Base-by-base conservation (phyloP, 1,284 basidiomycete species). In the Boletus hoseneyae region DNA sequence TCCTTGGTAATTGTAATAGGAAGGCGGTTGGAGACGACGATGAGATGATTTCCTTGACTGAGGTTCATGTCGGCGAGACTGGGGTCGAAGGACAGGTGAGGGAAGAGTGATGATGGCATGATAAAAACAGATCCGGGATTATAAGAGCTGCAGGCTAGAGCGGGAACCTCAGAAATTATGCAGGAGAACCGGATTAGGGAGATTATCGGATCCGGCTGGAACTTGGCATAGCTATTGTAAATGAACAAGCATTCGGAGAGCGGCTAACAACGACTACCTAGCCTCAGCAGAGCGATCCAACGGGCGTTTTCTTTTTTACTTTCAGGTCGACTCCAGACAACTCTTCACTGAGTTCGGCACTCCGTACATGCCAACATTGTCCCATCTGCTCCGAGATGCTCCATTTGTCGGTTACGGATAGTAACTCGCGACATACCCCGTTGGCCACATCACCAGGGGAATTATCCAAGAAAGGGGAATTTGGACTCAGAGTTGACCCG, bases 21-120 rank as follows among this genome's bases (percentile, higher is more conserved):
- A 54, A 98, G 85, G 51, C 95, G 85, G 72, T 97, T 98, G 47
- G 92, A 93, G 64, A 98, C 93, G 64, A 98, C 90, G 72, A 98
- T 90, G 74, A 98, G 85, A 57, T 93, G 86, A 51, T 78, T 78
- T 57, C 72, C 73, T 52, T 77, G 69, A 45, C 42, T 45, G 25
- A 65, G 65, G 57, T 69, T 56, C 71, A 74, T 74, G 57, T 67
- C 57, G 48, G 65, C 59, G 63, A 72, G 66, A 52, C 57, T 63
- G 60, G 66, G 45, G 27, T 63, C 59, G 48, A 62, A 59, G 56
- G 67, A 60, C 51, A 59, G 34, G 52, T 48, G 56, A 51, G 63
- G 57, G 21, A 62, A 59, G 56, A 63, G 64, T 25, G 66, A 64
- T 25, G 57, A 54, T 27, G 57, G 45, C 64, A 69, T 67, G 29